Percentiles rank a stretch among this genome's conserved stretches.
phyloP scores from a whole-genome alignment of 139 green algal species.

The Picochlorum costavermella region DNA sequence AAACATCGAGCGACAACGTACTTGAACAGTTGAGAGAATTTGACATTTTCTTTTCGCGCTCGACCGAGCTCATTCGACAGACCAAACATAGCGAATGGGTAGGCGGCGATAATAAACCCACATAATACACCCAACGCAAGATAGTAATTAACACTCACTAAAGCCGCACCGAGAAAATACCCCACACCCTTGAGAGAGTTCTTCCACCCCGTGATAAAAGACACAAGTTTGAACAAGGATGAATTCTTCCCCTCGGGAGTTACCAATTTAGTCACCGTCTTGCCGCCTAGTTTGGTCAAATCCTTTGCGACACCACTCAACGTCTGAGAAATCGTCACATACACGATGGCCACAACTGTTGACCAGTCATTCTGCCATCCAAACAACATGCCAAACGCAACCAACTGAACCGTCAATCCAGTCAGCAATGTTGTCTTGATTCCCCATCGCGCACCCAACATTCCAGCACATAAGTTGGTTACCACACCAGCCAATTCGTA shows the following conservation, averaged over 20 bases:
- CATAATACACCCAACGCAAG: constrained; percentile 53
- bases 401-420: constrained; percentile 55
- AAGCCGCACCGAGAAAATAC: constrained; percentile 76
- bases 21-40: constrained; percentile 45
- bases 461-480: constrained; percentile 68
- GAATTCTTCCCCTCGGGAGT: constrained; percentile 67
- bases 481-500: constrained; percentile 75
- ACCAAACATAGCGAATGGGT: constrained; percentile 60
- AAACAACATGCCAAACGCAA: constrained; percentile 59
- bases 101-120: constrained; percentile 50
- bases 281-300: constrained; percentile 80
- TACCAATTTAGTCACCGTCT: constrained; percentile 77
- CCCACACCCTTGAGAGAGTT: constrained; percentile 74
- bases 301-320: constrained; percentile 79
- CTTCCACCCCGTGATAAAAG: constrained; percentile 76
- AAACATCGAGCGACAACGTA: not conserved
- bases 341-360: constrained; percentile 49
- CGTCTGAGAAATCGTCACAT: constrained; percentile 59
- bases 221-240: constrained; percentile 73
- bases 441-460: constrained; percentile 64
- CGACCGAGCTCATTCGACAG: constrained; percentile 52
- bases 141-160: constrained; percentile 62
- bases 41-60: constrained; percentile 59
- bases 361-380: constrained; percentile 49
- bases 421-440: constrained; percentile 71